Percentiles rank a stretch among this genome's conserved stretches.
Conservation (phyloP, 345 rosid genomes). For the Crucihimalaya himalaica region DNA sequence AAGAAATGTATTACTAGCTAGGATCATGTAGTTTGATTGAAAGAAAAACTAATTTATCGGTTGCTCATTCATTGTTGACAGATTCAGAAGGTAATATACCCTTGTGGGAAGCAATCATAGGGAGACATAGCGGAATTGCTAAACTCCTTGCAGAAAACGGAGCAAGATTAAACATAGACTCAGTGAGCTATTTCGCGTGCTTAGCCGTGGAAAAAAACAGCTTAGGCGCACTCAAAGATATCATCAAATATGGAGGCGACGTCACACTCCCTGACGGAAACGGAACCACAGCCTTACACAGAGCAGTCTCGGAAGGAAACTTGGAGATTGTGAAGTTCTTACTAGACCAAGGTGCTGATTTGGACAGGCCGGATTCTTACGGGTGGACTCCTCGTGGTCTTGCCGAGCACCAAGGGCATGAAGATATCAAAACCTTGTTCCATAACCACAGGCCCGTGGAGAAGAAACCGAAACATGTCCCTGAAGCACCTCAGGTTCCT, state of each 20-base stretch:
- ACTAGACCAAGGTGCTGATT: constrained; percentile 60
- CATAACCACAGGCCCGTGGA: constrained; percentile 31
- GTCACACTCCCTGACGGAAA: constrained; percentile 47
- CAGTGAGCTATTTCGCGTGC: constrained; percentile 58
- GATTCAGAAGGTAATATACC: constrained; percentile 85
- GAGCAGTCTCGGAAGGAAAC: constrained; percentile 70
- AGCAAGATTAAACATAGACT: constrained; percentile 54
- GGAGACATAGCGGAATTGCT: constrained; percentile 51
- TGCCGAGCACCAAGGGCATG: constrained; percentile 83
- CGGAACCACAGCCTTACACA: constrained; percentile 70
- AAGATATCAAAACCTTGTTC: constrained; percentile 58
- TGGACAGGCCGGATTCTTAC: constrained; percentile 56
- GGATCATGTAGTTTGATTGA: background rate
- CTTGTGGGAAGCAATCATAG: constrained; percentile 81
- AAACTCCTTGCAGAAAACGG: constrained; percentile 67
- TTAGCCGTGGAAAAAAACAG: constrained; percentile 61
- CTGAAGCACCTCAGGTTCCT: constrained; percentile 16
- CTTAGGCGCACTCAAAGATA: constrained; percentile 57
- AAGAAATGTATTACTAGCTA: background rate
- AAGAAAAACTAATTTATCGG: background rate
- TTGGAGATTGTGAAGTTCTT: constrained; percentile 64
- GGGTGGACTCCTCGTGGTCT: constrained; percentile 80
- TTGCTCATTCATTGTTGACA: constrained; percentile 27
- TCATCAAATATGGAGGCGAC: constrained; percentile 59
- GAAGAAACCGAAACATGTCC: constrained; percentile 19